phyloP scores from a whole-genome alignment of 2,329 filamentous ascomycete species.

The Verticillium klebahnii region DNA sequence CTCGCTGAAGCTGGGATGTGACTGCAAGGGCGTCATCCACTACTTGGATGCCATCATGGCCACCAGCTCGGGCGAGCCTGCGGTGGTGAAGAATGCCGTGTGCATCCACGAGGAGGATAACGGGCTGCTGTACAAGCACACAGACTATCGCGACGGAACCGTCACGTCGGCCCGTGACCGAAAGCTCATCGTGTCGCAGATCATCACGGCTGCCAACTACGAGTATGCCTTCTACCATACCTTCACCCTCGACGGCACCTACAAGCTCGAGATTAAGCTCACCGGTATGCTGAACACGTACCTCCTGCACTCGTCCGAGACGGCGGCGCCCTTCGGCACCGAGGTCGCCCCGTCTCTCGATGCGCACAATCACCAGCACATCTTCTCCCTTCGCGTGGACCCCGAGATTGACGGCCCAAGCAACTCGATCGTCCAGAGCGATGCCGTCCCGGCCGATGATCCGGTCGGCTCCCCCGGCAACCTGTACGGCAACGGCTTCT shows the following conservation, averaged over 20 bases:
- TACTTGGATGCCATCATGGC: constrained; percentile 47
- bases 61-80: constrained; percentile 46
- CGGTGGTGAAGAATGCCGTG: constrained; percentile 52
- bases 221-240: constrained; percentile 64
- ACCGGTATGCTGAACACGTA: constrained; percentile 56
- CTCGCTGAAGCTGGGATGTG: constrained; percentile 62
- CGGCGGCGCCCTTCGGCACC: constrained; percentile 40
- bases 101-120: constrained; percentile 68
- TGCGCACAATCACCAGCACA: constrained; percentile 53
- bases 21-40: constrained; percentile 62
- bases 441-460: neutral
- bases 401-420: constrained; percentile 47
- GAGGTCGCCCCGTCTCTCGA: constrained; percentile 47
- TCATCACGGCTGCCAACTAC: constrained; percentile 54
- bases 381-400: constrained; percentile 48
- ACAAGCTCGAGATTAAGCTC: constrained; percentile 57
- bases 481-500: constrained; percentile 41
- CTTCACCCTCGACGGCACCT: constrained; percentile 58
- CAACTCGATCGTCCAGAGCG: constrained; percentile 34
- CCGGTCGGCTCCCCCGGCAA: constrained; percentile 32
- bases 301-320: constrained; percentile 30
- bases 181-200: constrained; percentile 3
- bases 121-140: constrained; percentile 67
- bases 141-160: constrained; percentile 60
- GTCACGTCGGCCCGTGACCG: constrained; percentile 47